Evolutionary conservation across 2,329 filamentous ascomycete genomes (phyloP).

Genomic region (Colletotrichum sp.): DNA sequence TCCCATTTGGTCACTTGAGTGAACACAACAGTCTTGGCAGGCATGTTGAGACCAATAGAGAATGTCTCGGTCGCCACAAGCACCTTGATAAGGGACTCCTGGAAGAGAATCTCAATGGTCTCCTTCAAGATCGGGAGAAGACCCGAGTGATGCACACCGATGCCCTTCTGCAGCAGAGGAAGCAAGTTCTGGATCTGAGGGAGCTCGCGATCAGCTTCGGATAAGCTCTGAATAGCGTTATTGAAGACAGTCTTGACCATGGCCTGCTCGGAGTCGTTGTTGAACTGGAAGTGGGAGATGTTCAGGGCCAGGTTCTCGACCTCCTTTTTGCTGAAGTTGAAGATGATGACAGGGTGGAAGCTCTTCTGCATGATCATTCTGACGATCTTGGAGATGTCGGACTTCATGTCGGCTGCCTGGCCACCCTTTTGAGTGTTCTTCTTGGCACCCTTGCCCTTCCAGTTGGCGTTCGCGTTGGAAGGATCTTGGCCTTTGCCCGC

Average conservation of each 20-base stretch:
- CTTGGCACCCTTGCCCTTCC: slow-evolving; percentile 87
- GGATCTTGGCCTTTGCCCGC: slow-evolving; percentile 87
- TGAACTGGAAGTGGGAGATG: slow-evolving; percentile 89
- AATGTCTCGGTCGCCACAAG: slow-evolving; percentile 98
- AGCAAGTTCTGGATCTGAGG: slow-evolving; percentile 92
- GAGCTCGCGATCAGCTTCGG: slow-evolving; percentile 86
- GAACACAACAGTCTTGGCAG: slow-evolving; percentile 98
- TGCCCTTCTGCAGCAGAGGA: slow-evolving; percentile 86
- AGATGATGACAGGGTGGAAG: slow-evolving; percentile 98
- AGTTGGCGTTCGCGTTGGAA: slow-evolving; percentile 77
- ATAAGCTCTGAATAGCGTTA: slow-evolving; percentile 90
- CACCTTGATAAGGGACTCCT: slow-evolving; percentile 97
- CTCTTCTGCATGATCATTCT: slow-evolving; percentile 98
- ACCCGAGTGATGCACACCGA: slow-evolving; percentile 97
- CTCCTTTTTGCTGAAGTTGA: slow-evolving; percentile 98
- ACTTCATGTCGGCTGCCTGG: slow-evolving; percentile 63
- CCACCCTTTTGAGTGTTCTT: slow-evolving; percentile 92
- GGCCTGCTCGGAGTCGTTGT: slow-evolving; percentile 92
- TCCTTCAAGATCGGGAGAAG: slow-evolving; percentile 96
- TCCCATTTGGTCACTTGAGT: slow-evolving; percentile 96
- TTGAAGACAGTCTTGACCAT: slow-evolving; percentile 95
- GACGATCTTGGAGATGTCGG: slow-evolving; percentile 96
- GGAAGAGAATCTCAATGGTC: slow-evolving; percentile 98
- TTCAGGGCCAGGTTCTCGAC: slow-evolving; percentile 90
- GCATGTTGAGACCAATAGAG: slow-evolving; percentile 98